Conservation (phyloP, 495 filamentous ascomycete genomes). For the Penicillium soppii region DNA sequence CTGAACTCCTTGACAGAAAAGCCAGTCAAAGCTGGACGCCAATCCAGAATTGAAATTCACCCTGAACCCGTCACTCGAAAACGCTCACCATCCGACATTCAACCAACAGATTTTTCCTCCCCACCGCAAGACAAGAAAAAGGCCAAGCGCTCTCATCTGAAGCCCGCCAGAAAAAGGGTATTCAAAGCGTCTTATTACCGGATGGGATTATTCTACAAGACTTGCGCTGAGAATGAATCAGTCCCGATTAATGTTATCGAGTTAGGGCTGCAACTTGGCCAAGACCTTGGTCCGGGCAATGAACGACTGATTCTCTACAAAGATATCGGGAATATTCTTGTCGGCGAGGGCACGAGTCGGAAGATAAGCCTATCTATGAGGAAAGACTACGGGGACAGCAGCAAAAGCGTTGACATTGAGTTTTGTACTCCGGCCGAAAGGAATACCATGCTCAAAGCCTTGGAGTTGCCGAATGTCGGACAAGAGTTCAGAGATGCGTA, state of each 20-base stretch:
- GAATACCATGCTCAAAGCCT: no score
- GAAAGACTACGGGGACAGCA: not conserved
- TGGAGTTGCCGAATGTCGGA: no score
- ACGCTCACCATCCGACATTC: constrained; percentile 36
- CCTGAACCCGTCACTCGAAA: constrained; percentile 6
- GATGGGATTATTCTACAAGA: constrained; percentile 20
- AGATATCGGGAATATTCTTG: constrained; percentile 16
- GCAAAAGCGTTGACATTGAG: not conserved
- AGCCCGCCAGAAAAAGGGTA: not conserved
- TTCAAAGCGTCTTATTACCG: constrained; percentile 20
- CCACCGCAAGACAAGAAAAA: constrained; percentile 15
- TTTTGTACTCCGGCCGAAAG: no score
- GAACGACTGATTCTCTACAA: constrained; percentile 14
- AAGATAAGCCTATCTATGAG: not conserved
- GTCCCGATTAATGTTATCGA: constrained; percentile 14
- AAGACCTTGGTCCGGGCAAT: not conserved
- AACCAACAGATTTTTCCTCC: constrained; percentile 25
- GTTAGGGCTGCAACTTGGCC: constrained; percentile 8
- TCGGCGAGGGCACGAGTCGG: constrained; percentile 23
- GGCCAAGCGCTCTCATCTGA: constrained; percentile 14
- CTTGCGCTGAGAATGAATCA: constrained; percentile 2
- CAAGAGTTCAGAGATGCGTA: not conserved
- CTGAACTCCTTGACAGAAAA: constrained; percentile 11
- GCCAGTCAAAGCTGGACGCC: not conserved
- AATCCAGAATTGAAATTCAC: not conserved